Base-by-base conservation (phyloP, 495 filamentous ascomycete species). In the Hypoxylon fuscum region DNA sequence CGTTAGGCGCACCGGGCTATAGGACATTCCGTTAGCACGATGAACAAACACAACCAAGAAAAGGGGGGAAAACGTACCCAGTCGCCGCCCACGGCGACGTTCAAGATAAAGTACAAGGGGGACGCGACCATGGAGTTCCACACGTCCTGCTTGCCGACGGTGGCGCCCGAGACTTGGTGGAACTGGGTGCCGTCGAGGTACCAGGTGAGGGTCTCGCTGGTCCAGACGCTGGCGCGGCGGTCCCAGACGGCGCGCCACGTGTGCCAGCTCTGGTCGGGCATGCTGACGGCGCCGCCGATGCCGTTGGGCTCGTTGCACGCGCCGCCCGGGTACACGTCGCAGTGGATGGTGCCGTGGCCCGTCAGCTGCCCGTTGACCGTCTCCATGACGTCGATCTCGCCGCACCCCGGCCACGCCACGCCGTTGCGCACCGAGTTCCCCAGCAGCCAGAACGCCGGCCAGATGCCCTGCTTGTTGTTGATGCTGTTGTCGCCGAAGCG, bases 371-470 rank as follows among this genome's bases (percentile, higher is more conserved):
- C 81, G 66, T 81, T 76, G 32, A 84, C 70, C 18, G 71, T 77
- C 71, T 84, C 80, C 38, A 84, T 65, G 43, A 79, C 72, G 55
- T 84, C 81, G 59, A 83, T 68, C 74, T 84, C 81, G 44, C 80
- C 81, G 64, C 77, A 80, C 17, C 46, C 68, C 0, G 81, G 81
- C 81, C 81, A 83, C 2, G 31, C 25, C 0, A 67, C 74, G 1
- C 77, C 76, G 21, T 70, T 46, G 4, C 78, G 72, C 29, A 81
- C 64, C 10, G 68, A 62, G 47, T 77, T 49, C 1, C 81, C 81
- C n/a, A 84, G 72, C 25, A 80, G 51, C 81, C 80, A 84, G 68
- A 82, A 84, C 0, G 80, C 81, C 0, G 81, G 81, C 81, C 81
- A 84, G 64, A 83, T 76, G 5, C 81, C 81, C 59, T 77, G 71